phyloP scores from a whole-genome alignment of 1,284 basidiomycete genomes.

The Phellinidium pouzarii region DNA sequence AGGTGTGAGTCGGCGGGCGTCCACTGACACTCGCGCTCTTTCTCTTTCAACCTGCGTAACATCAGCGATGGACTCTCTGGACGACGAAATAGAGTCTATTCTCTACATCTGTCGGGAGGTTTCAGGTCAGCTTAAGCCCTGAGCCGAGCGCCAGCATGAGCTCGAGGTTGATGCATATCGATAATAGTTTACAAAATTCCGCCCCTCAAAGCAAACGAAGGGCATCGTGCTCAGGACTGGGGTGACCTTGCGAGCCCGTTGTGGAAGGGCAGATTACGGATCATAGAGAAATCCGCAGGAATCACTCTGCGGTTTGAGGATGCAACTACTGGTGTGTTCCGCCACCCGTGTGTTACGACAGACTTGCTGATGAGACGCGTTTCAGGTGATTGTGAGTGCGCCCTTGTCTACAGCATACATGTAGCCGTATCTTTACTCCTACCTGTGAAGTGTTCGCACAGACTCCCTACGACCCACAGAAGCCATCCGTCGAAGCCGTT shows the following conservation, averaged over 20 bases:
- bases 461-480: conserved; percentile 78
- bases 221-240: conserved; percentile 81
- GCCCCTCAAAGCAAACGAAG: conserved; percentile 75
- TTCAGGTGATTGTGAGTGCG: conserved; percentile 56
- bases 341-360: conserved; percentile 15
- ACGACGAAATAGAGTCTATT: conserved; percentile 78
- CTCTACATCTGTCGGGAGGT: conserved; percentile 82
- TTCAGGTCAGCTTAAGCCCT: conserved; percentile 46
- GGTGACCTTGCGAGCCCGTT: conserved; percentile 75
- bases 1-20: neutral
- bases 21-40: neutral
- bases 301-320: conserved; percentile 72
- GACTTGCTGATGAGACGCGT: conserved; percentile 1
- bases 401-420: conserved; percentile 13
- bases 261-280: conserved; percentile 87
- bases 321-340: conserved; percentile 55
- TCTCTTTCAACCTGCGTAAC: conserved; percentile 5
- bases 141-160: neutral
- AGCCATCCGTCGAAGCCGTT: conserved; percentile 88
- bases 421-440: conserved; percentile 12
- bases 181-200: conserved; percentile 73
- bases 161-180: neutral
- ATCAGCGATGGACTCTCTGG: conserved; percentile 44
- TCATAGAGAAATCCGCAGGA: conserved; percentile 65
- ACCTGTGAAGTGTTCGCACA: conserved; percentile 74